Evolutionary conservation across 2,329 filamentous ascomycete species (phyloP).

Genomic region (Claviceps sorghi): DNA sequence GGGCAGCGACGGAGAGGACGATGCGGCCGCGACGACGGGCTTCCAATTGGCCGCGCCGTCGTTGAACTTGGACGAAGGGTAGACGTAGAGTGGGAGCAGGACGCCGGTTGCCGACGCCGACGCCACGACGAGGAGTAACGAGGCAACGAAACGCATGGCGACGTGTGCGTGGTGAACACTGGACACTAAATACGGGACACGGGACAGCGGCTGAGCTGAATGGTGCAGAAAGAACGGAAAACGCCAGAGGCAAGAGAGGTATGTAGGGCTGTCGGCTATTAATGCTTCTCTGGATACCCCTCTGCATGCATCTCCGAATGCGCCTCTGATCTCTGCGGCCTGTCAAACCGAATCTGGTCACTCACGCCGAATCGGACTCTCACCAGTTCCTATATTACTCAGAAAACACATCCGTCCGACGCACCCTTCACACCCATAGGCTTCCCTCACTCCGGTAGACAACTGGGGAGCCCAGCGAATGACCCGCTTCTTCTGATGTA

Average conservation of each 20-base stretch:
- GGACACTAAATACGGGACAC: too few relatives aligned
- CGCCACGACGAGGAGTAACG: background rate
- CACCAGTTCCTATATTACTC: background rate
- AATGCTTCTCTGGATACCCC: too few relatives aligned
- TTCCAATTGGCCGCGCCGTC: constrained; percentile 12
- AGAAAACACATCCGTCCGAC: background rate
- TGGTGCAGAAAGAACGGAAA: background rate
- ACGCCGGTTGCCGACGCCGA: constrained; percentile 7
- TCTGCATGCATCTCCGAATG: too few relatives aligned
- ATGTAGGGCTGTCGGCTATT: background rate
- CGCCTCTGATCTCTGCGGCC: too few relatives aligned
- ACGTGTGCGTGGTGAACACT: too few relatives aligned
- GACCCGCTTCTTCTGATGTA: background rate
- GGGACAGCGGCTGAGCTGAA: background rate
- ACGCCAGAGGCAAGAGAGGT: too few relatives aligned
- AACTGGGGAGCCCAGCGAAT: background rate
- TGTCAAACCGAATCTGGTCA: too few relatives aligned
- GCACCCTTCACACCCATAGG: background rate
- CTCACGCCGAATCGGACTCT: too few relatives aligned
- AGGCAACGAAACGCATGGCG: background rate
- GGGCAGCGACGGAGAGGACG: constrained; percentile 2
- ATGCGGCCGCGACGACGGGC: constrained; percentile 8
- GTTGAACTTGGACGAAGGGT: constrained; percentile 8
- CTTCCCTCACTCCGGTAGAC: background rate
- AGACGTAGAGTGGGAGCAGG: constrained; percentile 11